phyloP scores from a whole-genome alignment of 2,329 filamentous ascomycete genomes.

The Sporothrix euskadiensis region DNA sequence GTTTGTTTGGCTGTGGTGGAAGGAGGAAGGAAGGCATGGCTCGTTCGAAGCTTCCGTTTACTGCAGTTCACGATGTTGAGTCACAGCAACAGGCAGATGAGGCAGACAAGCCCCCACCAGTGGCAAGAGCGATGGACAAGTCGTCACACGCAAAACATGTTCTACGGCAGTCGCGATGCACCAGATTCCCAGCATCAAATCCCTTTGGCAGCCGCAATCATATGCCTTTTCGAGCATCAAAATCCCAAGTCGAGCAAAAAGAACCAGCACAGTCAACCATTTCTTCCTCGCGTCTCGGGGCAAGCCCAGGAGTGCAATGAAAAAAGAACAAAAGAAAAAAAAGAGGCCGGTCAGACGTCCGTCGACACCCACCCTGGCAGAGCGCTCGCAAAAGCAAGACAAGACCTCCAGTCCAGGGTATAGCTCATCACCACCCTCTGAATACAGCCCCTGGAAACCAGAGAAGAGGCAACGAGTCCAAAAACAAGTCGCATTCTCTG shows the following conservation, averaged over 20 bases:
- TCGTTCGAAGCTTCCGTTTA: not conserved
- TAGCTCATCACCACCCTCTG: slow-evolving; percentile 95
- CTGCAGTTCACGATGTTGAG: not conserved
- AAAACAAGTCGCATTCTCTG: not conserved
- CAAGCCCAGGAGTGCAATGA: slow-evolving; percentile 54
- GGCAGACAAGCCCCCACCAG: not conserved
- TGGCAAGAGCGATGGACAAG: not conserved
- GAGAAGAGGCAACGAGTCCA: slow-evolving; percentile 19
- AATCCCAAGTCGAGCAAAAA: not conserved
- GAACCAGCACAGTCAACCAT: not conserved
- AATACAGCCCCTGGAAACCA: slow-evolving; percentile 56
- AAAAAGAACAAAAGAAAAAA: slow-evolving; percentile 55
- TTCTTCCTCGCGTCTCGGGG: slow-evolving; percentile 56
- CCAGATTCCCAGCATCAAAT: not conserved
- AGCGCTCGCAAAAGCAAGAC: slow-evolving; percentile 67
- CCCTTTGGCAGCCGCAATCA: not conserved
- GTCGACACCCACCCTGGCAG: slow-evolving; percentile 76
- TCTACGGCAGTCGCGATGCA: not conserved
- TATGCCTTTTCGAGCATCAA: not conserved
- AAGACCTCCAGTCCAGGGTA: slow-evolving; percentile 67
- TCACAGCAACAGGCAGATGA: not conserved
- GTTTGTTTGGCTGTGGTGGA: not conserved
- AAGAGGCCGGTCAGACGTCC: slow-evolving; percentile 82
- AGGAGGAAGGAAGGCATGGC: not conserved
- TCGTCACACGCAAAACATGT: not conserved